These are phyloP conservation scores for Aspergillus thermomutatus DNA, from an alignment of 2,329 filamentous ascomycete genomes.

Conservation along the genomic window DNA sequence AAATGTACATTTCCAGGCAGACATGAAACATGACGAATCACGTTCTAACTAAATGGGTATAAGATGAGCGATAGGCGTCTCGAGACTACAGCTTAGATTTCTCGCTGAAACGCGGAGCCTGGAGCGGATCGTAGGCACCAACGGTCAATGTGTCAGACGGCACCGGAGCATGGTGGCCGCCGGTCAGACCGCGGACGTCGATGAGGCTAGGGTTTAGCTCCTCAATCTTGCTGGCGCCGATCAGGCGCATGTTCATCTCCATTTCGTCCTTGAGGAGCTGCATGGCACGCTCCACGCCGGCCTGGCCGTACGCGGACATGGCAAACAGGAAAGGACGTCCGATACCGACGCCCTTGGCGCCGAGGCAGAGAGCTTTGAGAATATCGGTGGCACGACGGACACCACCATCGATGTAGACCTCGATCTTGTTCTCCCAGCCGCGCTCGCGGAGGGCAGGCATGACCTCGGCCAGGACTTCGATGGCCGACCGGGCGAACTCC, in stretches of 20 bases:
- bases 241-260: conserved; percentile 97
- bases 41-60: not conserved
- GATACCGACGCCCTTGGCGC: conserved; percentile 88
- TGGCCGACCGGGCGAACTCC: conserved; percentile 81
- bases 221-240: conserved; percentile 71
- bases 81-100: conserved; percentile 43
- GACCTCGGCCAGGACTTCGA: conserved; percentile 90
- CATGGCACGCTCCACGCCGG: conserved; percentile 89
- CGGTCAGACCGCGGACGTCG: conserved; percentile 67
- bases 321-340: conserved; percentile 93
- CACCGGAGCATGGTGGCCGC: conserved; percentile 55
- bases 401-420: conserved; percentile 89
- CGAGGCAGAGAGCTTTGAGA: conserved; percentile 89
- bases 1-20: not conserved
- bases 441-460: conserved; percentile 78
- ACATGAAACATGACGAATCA: not conserved
- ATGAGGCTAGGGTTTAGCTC: conserved; percentile 79
- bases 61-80: not conserved
- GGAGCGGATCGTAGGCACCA: conserved; percentile 55
- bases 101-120: conserved; percentile 47
- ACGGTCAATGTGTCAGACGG: conserved; percentile 60
- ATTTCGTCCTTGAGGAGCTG: conserved; percentile 91
- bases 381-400: conserved; percentile 89
- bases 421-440: conserved; percentile 71
- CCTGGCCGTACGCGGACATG: conserved; percentile 86